phyloP scores from a whole-genome alignment of 305 asterid species.

The Solanum hybrid region DNA sequence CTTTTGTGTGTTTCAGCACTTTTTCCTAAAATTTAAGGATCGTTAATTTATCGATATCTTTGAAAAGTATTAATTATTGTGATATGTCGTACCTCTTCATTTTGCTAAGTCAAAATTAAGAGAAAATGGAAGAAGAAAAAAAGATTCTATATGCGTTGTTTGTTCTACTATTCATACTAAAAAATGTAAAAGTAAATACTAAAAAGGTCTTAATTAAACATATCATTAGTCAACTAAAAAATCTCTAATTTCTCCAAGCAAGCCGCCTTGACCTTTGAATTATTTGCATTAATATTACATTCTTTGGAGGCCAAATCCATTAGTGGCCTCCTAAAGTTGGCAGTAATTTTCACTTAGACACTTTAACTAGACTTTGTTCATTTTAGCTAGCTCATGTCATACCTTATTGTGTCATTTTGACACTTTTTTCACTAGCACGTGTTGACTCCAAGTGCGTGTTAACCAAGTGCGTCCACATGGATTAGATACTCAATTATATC shows the following conservation, averaged over 20 bases:
- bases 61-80: neutral
- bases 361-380: fast-evolving
- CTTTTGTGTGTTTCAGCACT: neutral
- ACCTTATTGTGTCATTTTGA: no score
- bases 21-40: neutral
- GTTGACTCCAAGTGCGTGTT: no score
- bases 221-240: neutral
- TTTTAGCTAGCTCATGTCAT: no score
- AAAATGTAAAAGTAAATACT: neutral
- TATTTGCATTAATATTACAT: neutral
- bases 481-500: no score
- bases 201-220: neutral
- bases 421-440: no score
- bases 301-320: neutral
- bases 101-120: neutral
- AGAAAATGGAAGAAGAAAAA: neutral
- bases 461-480: no score
- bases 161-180: neutral
- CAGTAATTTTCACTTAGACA: no score
- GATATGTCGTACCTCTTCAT: neutral
- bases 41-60: neutral
- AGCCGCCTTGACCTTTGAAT: neutral
- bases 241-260: neutral
- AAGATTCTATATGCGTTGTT: neutral
- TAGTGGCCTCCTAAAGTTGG: fast-evolving